Evolutionary conservation across 2,329 filamentous ascomycete species (phyloP), one percentile per base, ranked within the genome.

Genomic region (Penicillium sp.): DNA sequence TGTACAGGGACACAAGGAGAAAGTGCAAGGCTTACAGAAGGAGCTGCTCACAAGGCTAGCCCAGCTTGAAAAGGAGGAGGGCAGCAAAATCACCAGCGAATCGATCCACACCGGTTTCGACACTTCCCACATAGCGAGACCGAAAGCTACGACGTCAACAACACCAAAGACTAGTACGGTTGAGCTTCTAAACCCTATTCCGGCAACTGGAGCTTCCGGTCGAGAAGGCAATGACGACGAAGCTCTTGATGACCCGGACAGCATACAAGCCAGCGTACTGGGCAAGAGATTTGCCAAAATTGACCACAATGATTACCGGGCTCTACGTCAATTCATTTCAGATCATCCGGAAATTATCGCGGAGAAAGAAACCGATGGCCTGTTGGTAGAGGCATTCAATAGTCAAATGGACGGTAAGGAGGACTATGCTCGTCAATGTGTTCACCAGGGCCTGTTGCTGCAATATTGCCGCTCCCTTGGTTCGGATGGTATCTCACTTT

Each of bases 391-490:
- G 78, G 95, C 93, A 0, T 98, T 99, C 79, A 93, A 97, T 75
- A 88, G 89, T 0, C 91, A 94, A 66, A 86, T 96, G 62, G 89
- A 92, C 66, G 86, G 87, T 60, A 87, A 91, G 67, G 87, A 90
- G 59, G 90, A 91, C n/a, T 87, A 90, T 68, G 88, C 92, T 4
- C 87, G 89, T 52, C 91, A 94, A 75, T 97, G 90, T 78, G 93
- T 99, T 23, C 95, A 99, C 78, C 93, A 98, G 76, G 94, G 91
- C 3, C 84, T 98, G 17, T 84, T 99, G 13, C 81, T 99, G 46
- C 95, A 99, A 77, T 99, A 99, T 82, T 99, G 95, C 80, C 88
- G 94, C 9, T 90, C 92, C 47, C 84, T 99, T 7, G 93, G 94
- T 64, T 88, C 87, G 67, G 92, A 98, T 71, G 94, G 94, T 23